These are phyloP conservation scores for Cercospora beticola DNA, from an alignment of 2,329 filamentous ascomycete genomes.

Conservation along the genomic window DNA sequence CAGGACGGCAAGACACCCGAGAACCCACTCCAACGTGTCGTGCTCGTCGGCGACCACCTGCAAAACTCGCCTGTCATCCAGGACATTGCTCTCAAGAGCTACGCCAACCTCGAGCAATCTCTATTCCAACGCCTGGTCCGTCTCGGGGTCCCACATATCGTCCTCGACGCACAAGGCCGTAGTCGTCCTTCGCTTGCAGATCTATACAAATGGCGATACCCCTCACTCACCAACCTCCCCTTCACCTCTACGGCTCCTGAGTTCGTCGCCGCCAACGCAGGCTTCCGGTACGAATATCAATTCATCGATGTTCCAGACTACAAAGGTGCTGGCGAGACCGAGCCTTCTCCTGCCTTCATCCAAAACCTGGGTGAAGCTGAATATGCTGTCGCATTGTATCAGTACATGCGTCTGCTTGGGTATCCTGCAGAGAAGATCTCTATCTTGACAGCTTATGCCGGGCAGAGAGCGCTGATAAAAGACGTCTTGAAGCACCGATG, in stretches of 20 bases:
- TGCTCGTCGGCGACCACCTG: constrained; percentile 91
- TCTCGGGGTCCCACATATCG: constrained; percentile 86
- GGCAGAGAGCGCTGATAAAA: constrained; percentile 81
- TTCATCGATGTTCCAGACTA: constrained; percentile 96
- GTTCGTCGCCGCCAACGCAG: constrained; percentile 81
- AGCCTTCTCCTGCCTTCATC: constrained; percentile 90
- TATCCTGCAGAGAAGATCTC: constrained; percentile 83
- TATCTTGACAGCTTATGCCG: constrained; percentile 91
- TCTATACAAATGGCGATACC: constrained; percentile 92
- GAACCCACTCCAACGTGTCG: constrained; percentile 77
- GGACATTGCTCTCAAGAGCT: constrained; percentile 88
- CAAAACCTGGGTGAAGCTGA: constrained; percentile 97
- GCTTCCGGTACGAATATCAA: constrained; percentile 91
- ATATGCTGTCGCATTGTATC: constrained; percentile 90
- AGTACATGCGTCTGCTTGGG: constrained; percentile 95
- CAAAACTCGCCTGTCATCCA: constrained; percentile 97
- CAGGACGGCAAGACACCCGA: constrained; percentile 49
- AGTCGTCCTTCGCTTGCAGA: constrained; percentile 82
- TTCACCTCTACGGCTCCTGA: constrained; percentile 67
- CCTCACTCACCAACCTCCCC: constrained; percentile 74
- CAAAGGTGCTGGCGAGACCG: constrained; percentile 81
- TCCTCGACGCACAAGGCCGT: constrained; percentile 89
- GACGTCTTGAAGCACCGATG: constrained; percentile 86
- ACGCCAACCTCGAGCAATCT: constrained; percentile 93
- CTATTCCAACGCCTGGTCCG: constrained; percentile 89